A percentile compares a stretch with the other conserved stretches of the same genome.
phyloP scores from a whole-genome alignment of 2,329 filamentous ascomycete genomes.

The Xylaria multiplex region DNA sequence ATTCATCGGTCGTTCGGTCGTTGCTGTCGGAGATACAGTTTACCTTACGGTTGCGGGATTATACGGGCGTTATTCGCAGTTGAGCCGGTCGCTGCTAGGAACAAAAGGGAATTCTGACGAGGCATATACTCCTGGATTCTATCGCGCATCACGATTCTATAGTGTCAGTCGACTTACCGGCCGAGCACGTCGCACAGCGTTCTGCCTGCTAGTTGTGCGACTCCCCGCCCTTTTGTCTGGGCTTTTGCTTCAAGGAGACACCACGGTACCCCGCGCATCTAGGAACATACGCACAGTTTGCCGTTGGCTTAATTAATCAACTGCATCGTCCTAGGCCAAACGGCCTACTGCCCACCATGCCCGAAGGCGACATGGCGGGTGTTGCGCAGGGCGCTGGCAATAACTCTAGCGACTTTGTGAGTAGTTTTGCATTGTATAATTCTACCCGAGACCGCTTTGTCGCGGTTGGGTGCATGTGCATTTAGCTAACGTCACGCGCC shows the following conservation, averaged over 20 bases:
- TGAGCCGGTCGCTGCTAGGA: neutral
- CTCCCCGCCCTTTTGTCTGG: constrained; percentile 23
- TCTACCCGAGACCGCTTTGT: constrained; percentile 36
- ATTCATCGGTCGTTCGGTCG: constrained; percentile 15
- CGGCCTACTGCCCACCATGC: constrained; percentile 45
- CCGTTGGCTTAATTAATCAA: constrained; percentile 24
- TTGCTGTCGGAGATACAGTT: constrained; percentile 4
- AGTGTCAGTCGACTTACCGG: constrained; percentile 1
- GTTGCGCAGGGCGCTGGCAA: constrained; percentile 62
- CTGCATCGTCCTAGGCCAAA: constrained; percentile 25
- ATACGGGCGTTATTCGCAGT: constrained; percentile 2
- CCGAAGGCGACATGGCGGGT: constrained; percentile 52
- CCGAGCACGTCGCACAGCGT: constrained; percentile 29
- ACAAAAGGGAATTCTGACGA: constrained; percentile 7
- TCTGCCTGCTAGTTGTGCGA: constrained; percentile 23
- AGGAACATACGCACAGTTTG: constrained; percentile 29
- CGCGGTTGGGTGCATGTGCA: constrained; percentile 40
- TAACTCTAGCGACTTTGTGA: constrained; percentile 95
- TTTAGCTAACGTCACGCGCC: constrained; percentile 45
- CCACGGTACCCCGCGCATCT: constrained; percentile 17
- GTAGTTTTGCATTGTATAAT: constrained; percentile 52
- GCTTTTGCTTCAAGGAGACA: constrained; percentile 10
- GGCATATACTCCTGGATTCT: constrained; percentile 17
- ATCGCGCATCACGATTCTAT: constrained; percentile 22
- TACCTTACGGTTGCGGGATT: neutral